Evolutionary conservation across 805 yeast species (phyloP).

Genomic region (Sugiyamaella qingdaonensis): DNA sequence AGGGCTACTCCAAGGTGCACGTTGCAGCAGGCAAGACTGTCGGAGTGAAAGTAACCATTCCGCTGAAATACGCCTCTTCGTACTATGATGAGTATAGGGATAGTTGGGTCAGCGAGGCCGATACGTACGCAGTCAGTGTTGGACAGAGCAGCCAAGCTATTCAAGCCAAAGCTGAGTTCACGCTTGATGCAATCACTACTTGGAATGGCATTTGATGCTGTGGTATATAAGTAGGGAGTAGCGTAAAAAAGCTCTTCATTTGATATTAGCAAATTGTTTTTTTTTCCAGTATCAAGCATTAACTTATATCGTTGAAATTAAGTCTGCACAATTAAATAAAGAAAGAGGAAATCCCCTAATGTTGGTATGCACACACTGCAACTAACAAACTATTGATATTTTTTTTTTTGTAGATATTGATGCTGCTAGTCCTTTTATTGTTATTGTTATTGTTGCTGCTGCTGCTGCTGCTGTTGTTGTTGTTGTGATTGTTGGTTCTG

Average conservation of each 20-base stretch:
- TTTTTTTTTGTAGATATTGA: too few species aligned
- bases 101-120: conserved; percentile 51
- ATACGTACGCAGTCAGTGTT: conserved; percentile 41
- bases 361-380: too few species aligned
- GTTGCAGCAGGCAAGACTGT: conserved; percentile 44
- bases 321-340: too few species aligned
- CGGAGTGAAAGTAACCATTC: conserved; percentile 37
- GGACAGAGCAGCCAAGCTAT: conserved; percentile 17
- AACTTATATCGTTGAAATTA: too few species aligned
- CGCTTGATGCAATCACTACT: conserved; percentile 18
- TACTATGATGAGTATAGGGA: conserved; percentile 48
- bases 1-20: conserved; percentile 50
- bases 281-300: background rate
- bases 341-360: background rate
- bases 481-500: background rate
- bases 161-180: conserved; percentile 17
- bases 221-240: too few species aligned
- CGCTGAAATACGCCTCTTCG: conserved; percentile 49
- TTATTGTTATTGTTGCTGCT: background rate
- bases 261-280: background rate
- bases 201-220: conserved; percentile 26
- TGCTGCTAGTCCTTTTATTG: background rate
- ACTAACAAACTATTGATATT: too few species aligned
- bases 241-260: too few species aligned
- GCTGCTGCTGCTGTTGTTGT: background rate